Conservation (phyloP, 2,329 filamentous ascomycete genomes). For the Passalora sequoiae region DNA sequence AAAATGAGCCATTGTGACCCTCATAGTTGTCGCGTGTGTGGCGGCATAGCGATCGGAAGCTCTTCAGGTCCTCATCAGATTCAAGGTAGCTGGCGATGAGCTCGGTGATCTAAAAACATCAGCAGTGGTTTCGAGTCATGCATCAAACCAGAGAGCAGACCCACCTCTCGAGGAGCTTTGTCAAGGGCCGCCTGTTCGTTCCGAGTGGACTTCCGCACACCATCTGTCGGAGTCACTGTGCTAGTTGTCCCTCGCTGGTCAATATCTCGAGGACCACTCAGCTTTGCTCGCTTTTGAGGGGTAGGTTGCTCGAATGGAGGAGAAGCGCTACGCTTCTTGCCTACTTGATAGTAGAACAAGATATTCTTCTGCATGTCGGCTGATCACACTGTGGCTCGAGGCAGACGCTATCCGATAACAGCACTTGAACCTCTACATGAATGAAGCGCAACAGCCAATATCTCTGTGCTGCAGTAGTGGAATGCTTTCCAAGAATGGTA, state of each 20-base stretch:
- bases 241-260: no score
- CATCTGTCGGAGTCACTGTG: no score
- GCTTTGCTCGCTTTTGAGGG: background rate
- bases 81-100: constrained; percentile 37
- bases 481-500: no score
- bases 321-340: background rate
- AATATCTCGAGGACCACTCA: background rate
- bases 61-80: constrained; percentile 41
- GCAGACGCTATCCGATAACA: no score
- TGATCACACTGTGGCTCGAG: no score
- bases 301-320: background rate
- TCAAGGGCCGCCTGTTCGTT: constrained; percentile 2
- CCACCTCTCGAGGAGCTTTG: background rate
- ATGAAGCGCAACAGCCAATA: background rate
- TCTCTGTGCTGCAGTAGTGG: no score
- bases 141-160: background rate
- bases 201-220: background rate
- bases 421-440: no score
- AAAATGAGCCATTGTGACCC: constrained; percentile 41
- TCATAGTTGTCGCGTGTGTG: constrained; percentile 38
- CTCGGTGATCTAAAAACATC: constrained; percentile 37
- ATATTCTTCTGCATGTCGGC: background rate
- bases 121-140: background rate
- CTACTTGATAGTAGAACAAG: background rate
- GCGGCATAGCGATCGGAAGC: constrained; percentile 39